phyloP scores from a whole-genome alignment of 2,329 filamentous ascomycete species.

The Aspergillus transmontanensis region DNA sequence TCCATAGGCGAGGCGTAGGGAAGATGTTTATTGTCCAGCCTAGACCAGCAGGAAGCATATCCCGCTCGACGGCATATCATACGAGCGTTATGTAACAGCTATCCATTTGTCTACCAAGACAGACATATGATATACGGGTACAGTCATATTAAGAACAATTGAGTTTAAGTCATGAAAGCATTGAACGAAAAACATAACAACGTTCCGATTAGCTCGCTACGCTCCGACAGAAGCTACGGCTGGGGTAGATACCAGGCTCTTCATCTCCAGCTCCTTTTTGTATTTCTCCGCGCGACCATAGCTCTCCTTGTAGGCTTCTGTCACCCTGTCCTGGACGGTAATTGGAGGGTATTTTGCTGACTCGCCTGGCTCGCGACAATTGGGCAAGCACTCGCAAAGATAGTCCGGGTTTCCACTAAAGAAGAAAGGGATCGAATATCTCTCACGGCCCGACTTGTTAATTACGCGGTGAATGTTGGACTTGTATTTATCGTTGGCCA shows the following conservation, averaged over 20 bases:
- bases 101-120: neutral
- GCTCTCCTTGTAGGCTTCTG: neutral
- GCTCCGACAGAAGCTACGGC: neutral
- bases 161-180: neutral
- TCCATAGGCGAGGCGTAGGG: neutral
- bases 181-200: neutral
- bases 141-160: neutral
- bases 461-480: conserved; percentile 47
- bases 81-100: neutral
- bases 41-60: neutral
- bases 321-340: neutral
- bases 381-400: conserved; percentile 46
- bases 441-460: conserved; percentile 41
- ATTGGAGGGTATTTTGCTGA: neutral
- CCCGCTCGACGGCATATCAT: neutral
- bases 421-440: conserved; percentile 48
- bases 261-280: neutral
- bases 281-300: neutral
- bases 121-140: neutral
- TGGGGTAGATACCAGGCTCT: neutral
- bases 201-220: neutral
- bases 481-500: conserved; percentile 47
- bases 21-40: neutral
- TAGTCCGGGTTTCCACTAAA: conserved; percentile 50
- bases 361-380: conserved; percentile 30